phyloP scores from a whole-genome alignment of 768 basidiomycete species.

The Pleurotus djamor region DNA sequence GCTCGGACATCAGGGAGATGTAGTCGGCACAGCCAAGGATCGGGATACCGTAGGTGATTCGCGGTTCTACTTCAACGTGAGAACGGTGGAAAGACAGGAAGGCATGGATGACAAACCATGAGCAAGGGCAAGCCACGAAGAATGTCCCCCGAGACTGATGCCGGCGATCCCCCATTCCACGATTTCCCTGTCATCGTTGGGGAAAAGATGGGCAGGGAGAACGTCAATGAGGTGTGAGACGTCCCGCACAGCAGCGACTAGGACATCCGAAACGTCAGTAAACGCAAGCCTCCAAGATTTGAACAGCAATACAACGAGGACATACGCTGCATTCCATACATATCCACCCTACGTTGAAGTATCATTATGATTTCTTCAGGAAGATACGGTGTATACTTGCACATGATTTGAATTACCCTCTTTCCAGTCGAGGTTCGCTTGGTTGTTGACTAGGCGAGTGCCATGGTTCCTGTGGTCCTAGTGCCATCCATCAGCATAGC shows the following conservation, averaged over 20 bases:
- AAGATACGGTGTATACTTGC: conserved; percentile 22
- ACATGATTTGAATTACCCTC: conserved; percentile 36
- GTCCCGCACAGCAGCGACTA: conserved; percentile 69
- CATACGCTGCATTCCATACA: conserved; percentile 45
- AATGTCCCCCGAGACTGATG: conserved; percentile 82
- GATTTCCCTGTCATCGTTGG: conserved; percentile 56
- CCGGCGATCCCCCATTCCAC: conserved; percentile 73
- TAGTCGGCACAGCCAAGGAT: conserved; percentile 77
- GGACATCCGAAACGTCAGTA: not conserved
- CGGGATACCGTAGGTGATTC: conserved; percentile 42
- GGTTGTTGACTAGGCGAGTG: conserved; percentile 25
- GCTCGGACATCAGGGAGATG: conserved; percentile 47
- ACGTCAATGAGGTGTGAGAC: conserved; percentile 82
- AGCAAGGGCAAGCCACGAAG: conserved; percentile 70
- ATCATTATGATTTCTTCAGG: not conserved
- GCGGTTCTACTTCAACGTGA: conserved; percentile 31
- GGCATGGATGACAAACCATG: conserved; percentile 26
- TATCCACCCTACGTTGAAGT: conserved; percentile 32
- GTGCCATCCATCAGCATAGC: not conserved
- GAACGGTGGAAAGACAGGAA: not conserved
- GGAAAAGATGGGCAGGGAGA: conserved; percentile 72
- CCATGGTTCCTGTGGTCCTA: conserved; percentile 51
- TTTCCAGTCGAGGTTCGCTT: conserved; percentile 34
- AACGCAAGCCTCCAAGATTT: not conserved
- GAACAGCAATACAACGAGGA: not conserved